Evolutionary conservation across 2,329 filamentous ascomycete genomes (phyloP).

Genomic region (Elsinoe arachidis): DNA sequence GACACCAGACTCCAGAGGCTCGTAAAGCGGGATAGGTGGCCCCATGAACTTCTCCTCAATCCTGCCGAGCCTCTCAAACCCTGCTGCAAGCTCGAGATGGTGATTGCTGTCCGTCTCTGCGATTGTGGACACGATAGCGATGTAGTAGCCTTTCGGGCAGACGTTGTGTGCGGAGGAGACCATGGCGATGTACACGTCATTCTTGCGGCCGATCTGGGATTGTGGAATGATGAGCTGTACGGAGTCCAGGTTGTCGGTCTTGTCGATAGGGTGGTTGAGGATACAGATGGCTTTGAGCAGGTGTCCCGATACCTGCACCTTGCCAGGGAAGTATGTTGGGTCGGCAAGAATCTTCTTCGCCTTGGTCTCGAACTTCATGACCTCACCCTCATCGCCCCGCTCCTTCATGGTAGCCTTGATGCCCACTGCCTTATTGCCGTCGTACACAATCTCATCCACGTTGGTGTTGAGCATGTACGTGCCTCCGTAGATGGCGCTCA

Average conservation of each 20-base stretch:
- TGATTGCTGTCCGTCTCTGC: slow-evolving; percentile 87
- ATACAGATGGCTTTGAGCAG: slow-evolving; percentile 96
- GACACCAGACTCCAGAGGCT: slow-evolving; percentile 72
- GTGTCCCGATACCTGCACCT: slow-evolving; percentile 79
- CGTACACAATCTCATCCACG: slow-evolving; percentile 82
- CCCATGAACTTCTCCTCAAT: slow-evolving; percentile 98
- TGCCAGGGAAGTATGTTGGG: slow-evolving; percentile 90
- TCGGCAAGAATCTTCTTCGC: slow-evolving; percentile 93
- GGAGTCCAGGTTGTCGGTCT: slow-evolving; percentile 82
- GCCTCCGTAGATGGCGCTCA: slow-evolving; percentile 96
- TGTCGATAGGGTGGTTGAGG: slow-evolving; percentile 85
- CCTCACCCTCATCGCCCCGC: slow-evolving; percentile 60
- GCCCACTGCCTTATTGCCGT: slow-evolving; percentile 75
- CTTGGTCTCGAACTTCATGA: slow-evolving; percentile 92
- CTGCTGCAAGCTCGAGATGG: slow-evolving; percentile 87
- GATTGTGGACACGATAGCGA: slow-evolving; percentile 96
- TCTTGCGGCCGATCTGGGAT: slow-evolving; percentile 91
- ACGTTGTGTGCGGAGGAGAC: slow-evolving; percentile 96
- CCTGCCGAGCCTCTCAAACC: slow-evolving; percentile 81
- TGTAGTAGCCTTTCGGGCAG: slow-evolving; percentile 97
- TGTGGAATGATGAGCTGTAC: slow-evolving; percentile 95
- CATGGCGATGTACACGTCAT: slow-evolving; percentile 95
- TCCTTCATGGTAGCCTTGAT: slow-evolving; percentile 97
- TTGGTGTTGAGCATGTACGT: slow-evolving; percentile 99
- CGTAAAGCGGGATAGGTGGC: slow-evolving; percentile 84